A percentile compares a stretch with the other conserved stretches of the same genome.
Evolutionary conservation across 2,329 filamentous ascomycete genomes (phyloP).

Genomic region (Penicillium sp.): DNA sequence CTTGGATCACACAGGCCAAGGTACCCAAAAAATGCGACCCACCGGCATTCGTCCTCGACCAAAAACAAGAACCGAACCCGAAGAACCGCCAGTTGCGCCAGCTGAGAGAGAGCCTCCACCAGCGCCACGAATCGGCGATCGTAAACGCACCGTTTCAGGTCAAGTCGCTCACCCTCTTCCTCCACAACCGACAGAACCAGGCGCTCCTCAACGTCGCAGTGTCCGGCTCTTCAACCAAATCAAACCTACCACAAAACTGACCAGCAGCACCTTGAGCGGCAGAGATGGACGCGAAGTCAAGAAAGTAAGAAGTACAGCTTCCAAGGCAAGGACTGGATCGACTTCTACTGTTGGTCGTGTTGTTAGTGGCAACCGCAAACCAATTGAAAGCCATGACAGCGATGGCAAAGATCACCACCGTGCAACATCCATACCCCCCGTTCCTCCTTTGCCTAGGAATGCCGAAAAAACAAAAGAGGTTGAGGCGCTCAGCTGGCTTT

Average conservation of each 20-base stretch:
- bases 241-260: constrained; percentile 65
- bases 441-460: constrained; percentile 32
- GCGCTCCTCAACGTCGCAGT: constrained; percentile 67
- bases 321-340: constrained; percentile 65
- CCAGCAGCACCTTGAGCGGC: constrained; percentile 59
- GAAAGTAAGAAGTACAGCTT: constrained; percentile 76
- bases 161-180: constrained; percentile 59
- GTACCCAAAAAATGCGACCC: constrained; percentile 66
- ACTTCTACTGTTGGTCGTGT: constrained; percentile 76
- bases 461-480: constrained; percentile 65
- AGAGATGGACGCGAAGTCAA: constrained; percentile 73
- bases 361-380: constrained; percentile 87
- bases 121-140: constrained; percentile 53
- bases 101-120: constrained; percentile 33
- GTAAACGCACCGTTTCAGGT: constrained; percentile 91
- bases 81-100: constrained; percentile 39
- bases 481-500: constrained; percentile 72
- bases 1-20: constrained; percentile 52
- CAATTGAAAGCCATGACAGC: constrained; percentile 60
- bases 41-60: constrained; percentile 44
- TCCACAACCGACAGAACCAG: constrained; percentile 62
- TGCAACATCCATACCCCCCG: constrained; percentile 34
- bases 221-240: constrained; percentile 71
- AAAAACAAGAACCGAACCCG: constrained; percentile 40
- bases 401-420: constrained; percentile 63